Base-by-base conservation (phyloP, 768 basidiomycete genomes). In the Phanerochaete sordida region DNA sequence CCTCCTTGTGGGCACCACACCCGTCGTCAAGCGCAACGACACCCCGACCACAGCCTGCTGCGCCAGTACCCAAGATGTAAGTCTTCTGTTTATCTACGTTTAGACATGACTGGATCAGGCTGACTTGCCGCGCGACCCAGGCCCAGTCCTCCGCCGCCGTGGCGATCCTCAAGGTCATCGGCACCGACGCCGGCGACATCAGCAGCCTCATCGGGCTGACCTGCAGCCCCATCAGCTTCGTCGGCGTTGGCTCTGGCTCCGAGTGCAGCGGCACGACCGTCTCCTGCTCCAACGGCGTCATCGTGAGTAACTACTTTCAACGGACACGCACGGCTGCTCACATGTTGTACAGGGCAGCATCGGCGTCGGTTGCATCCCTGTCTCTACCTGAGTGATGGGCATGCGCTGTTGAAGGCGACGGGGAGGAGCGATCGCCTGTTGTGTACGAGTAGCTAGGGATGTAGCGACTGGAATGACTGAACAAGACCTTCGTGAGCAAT, bases 151-250 rank as follows among this genome's bases (percentile, higher is more conserved):
- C 35, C 7, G 53, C 53, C 19, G 53, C 12, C 7, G 4, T 33
- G 8, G 37, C 23, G 12, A 11, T 39, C 15, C 53, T 57, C 19
- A 45, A 54, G n/a, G 26, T 61, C 19, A 61, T 69, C n/a, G 62
- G 62, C 15, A 48, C 66, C 37, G 62, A 55, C 43, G 27, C 61
- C n/a, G 9, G 33, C 26, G 43, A 62, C 60, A 37, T 46, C 13
- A 57, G 24, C 46, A 66, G 57, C n/a, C 45, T 62, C 23, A 60
- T 64, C 19, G 69, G 68, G 16, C 49, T 70, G 44, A 58, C 57
- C 47, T 63, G 65, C 47, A 47, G 58, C 13, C 61, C 62, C 3
- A 49, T 70, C 24, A 55, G 48, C 16, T 64, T 65, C 43, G 30
- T 63, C 28, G 60, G 60, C 11, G 44, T 56, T 16, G 58, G 60